Evolutionary conservation across 1,139 yeast species (phyloP).

Genomic region (Scheffersomyces lignicola): DNA sequence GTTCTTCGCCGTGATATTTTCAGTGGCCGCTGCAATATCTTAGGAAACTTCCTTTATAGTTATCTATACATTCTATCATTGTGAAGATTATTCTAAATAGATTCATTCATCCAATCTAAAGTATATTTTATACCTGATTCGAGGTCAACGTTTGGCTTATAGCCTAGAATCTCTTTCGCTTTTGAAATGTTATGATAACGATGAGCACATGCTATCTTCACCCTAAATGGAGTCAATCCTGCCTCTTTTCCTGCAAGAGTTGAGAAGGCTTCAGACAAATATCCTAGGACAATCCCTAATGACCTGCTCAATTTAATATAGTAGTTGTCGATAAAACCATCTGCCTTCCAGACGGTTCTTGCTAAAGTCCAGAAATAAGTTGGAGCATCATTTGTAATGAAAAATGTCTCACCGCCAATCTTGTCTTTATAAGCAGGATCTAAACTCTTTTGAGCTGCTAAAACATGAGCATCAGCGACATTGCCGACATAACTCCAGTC

Average conservation of each 20-base stretch:
- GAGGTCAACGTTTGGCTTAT: conserved; percentile 75
- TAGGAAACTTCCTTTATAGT: neutral
- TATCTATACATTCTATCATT: neutral
- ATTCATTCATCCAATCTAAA: conserved; percentile 86
- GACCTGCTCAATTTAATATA: conserved; percentile 71
- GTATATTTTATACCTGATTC: conserved; percentile 83
- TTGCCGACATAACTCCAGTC: conserved; percentile 99
- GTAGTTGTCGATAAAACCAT: conserved; percentile 73
- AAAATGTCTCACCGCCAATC: conserved; percentile 85
- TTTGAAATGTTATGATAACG: conserved; percentile 91
- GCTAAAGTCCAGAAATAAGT: conserved; percentile 97
- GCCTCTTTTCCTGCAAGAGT: conserved; percentile 78
- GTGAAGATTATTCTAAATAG: conserved; percentile 13
- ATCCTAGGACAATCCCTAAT: conserved; percentile 78
- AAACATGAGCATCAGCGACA: conserved; percentile 94
- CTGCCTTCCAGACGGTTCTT: conserved; percentile 95
- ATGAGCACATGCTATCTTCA: conserved; percentile 87
- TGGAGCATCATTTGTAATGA: conserved; percentile 92
- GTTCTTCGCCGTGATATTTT: neutral
- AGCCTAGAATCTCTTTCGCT: conserved; percentile 77
- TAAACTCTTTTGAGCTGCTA: conserved; percentile 80
- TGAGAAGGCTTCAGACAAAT: conserved; percentile 72
- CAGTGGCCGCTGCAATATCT: neutral
- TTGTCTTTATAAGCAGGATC: conserved; percentile 33
- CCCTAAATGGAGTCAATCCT: conserved; percentile 95